Evolutionary conservation across 2,329 filamentous ascomycete species (phyloP).

Genomic region (Penicillium sp.): DNA sequence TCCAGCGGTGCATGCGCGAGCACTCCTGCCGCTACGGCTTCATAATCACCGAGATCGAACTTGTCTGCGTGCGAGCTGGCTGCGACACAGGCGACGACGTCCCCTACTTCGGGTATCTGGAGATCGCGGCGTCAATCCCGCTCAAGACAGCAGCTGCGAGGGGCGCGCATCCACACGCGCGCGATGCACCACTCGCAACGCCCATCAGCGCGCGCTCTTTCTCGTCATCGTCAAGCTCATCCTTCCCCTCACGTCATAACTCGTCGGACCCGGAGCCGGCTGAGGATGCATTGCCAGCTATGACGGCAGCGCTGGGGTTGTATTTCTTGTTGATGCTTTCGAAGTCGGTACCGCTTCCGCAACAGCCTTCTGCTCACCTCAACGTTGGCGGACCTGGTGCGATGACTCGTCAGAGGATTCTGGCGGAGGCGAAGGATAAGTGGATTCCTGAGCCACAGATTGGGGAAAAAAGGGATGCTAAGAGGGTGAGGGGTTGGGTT

Average conservation of each 20-base stretch:
- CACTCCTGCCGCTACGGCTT: slow-evolving; percentile 92
- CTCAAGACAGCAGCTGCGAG: slow-evolving; percentile 48
- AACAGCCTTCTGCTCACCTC: slow-evolving; percentile 58
- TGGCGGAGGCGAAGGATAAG: slow-evolving; percentile 55
- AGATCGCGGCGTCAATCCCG: slow-evolving; percentile 63
- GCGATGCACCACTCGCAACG: slow-evolving; percentile 29
- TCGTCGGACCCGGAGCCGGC: slow-evolving; percentile 12
- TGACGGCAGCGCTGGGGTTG: slow-evolving; percentile 61
- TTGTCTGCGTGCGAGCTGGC: slow-evolving; percentile 84
- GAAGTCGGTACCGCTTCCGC: slow-evolving; percentile 59
- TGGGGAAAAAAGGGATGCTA: slow-evolving; percentile 61
- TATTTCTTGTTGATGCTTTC: slow-evolving; percentile 68
- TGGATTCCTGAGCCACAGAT: slow-evolving; percentile 64
- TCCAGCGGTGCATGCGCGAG: slow-evolving; percentile 91
- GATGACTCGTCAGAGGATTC: slow-evolving; percentile 55
- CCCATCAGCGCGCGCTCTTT: slow-evolving; percentile 34
- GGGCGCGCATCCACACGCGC: background rate
- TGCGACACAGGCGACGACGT: slow-evolving; percentile 57
- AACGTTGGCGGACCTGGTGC: slow-evolving; percentile 61
- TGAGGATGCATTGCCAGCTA: slow-evolving; percentile 23
- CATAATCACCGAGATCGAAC: slow-evolving; percentile 93
- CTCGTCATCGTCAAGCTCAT: slow-evolving; percentile 23
- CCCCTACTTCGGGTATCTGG: slow-evolving; percentile 86
- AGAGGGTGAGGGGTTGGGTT: slow-evolving; percentile 61
- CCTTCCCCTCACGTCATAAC: slow-evolving; percentile 19